Evolutionary conservation across 768 basidiomycete species (phyloP).

Genomic region (Kwoniella sp.): DNA sequence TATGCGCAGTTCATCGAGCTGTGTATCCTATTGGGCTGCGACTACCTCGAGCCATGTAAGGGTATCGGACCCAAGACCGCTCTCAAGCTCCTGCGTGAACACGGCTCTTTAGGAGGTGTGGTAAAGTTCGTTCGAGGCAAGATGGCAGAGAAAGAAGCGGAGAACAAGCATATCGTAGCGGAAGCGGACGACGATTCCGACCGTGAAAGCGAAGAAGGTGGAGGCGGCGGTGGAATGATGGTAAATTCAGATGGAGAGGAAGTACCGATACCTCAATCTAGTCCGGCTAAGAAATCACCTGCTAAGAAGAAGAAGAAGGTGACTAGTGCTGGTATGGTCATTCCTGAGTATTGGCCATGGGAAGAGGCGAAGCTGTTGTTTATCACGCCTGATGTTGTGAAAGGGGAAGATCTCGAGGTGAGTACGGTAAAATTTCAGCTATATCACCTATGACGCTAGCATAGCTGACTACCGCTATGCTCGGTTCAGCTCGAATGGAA

Average conservation of each 20-base stretch:
- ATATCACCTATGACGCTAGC: too few species aligned
- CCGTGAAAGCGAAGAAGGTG: constrained; percentile 65
- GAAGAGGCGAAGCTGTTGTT: constrained; percentile 91
- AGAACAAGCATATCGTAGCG: constrained; percentile 44
- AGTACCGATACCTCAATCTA: constrained; percentile 45
- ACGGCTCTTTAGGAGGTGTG: constrained; percentile 70
- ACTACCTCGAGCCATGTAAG: constrained; percentile 98
- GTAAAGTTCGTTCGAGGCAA: constrained; percentile 78
- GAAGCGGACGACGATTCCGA: constrained; percentile 57
- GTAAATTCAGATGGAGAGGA: constrained; percentile 50
- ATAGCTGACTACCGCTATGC: not conserved
- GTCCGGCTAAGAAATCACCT: constrained; percentile 56
- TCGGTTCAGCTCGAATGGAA: constrained; percentile 84
- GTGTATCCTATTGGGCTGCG: constrained; percentile 93
- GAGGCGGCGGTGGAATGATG: constrained; percentile 66
- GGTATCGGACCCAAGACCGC: constrained; percentile 95
- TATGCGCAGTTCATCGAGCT: constrained; percentile 81
- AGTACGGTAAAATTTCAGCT: constrained; percentile 21
- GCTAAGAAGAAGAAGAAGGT: constrained; percentile 62
- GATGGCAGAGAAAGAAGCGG: constrained; percentile 58
- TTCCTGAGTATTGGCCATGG: constrained; percentile 98
- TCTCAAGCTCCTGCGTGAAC: constrained; percentile 84
- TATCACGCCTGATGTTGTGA: constrained; percentile 81
- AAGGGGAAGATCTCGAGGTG: constrained; percentile 83
- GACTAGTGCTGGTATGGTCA: constrained; percentile 68